phyloP scores from a whole-genome alignment of 2,329 filamentous ascomycete genomes.

The Cladosporium sp. region DNA sequence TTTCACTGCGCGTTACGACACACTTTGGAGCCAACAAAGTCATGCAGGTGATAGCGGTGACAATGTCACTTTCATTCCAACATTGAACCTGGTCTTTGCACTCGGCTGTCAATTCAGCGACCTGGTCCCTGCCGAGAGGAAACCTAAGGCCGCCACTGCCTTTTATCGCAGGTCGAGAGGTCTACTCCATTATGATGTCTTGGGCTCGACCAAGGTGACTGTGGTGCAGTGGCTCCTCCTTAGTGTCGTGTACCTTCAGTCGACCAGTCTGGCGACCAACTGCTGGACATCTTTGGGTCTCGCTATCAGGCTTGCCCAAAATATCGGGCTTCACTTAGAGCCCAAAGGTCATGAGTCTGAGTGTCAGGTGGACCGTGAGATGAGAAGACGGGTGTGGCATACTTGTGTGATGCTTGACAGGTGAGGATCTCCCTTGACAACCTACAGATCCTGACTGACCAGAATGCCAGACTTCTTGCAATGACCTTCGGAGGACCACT shows the following conservation, averaged over 20 bases:
- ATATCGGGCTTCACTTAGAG: conserved; percentile 65
- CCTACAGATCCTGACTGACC: conserved; percentile 30
- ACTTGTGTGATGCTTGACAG: conserved; percentile 40
- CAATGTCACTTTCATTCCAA: conserved; percentile 19
- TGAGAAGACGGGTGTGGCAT: conserved; percentile 61
- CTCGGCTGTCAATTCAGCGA: conserved; percentile 23
- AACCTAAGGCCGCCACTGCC: conserved; percentile 18
- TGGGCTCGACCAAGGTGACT: conserved; percentile 22
- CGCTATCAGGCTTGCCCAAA: conserved; percentile 60
- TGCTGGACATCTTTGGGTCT: conserved; percentile 25
- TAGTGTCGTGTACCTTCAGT: conserved; percentile 22
- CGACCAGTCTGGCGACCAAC: conserved; percentile 21
- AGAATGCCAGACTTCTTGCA: conserved; percentile 38
- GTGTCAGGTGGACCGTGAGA: conserved; percentile 61
- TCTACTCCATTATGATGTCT: conserved; percentile 21
- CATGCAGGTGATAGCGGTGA: not conserved
- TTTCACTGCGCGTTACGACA: no score
- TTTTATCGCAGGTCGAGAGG: conserved; percentile 23
- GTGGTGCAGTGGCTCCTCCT: conserved; percentile 23
- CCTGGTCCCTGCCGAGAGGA: conserved; percentile 18
- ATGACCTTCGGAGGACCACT: conserved; percentile 33
- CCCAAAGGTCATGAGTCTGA: conserved; percentile 47
- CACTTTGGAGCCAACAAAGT: not conserved
- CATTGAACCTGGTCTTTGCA: conserved; percentile 22
- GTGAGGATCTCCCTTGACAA: conserved; percentile 27